Conservation (phyloP, 768 basidiomycete genomes). For the Podaxis sp. region DNA sequence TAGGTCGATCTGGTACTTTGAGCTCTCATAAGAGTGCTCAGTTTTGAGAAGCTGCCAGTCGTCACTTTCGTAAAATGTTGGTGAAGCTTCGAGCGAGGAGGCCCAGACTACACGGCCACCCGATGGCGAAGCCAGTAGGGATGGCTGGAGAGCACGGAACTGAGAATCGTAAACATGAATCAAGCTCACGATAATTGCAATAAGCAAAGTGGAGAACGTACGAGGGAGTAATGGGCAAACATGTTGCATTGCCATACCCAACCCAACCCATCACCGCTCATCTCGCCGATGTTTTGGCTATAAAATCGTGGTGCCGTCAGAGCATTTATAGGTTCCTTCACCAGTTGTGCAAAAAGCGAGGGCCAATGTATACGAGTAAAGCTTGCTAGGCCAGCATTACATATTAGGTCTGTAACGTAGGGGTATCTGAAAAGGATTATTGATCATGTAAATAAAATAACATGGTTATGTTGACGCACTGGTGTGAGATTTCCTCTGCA, state of each 20-base stretch:
- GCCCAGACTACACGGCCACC: slow-evolving; percentile 75
- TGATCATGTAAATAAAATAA: slow-evolving; percentile 1
- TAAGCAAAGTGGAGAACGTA: slow-evolving; percentile 32
- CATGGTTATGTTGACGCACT: slow-evolving; percentile 38
- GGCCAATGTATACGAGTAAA: slow-evolving; percentile 55
- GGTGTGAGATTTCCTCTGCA: slow-evolving; percentile 47
- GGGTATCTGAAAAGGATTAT: slow-evolving; percentile 50
- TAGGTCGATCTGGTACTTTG: slow-evolving; percentile 79
- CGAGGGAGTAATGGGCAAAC: slow-evolving; percentile 78
- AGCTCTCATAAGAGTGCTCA: slow-evolving; percentile 60
- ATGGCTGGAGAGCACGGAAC: slow-evolving; percentile 61
- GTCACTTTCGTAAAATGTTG: slow-evolving; percentile 50
- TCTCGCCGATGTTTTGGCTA: slow-evolving; percentile 54
- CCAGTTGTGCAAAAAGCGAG: slow-evolving; percentile 43
- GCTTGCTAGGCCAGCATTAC: slow-evolving; percentile 73
- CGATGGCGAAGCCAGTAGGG: slow-evolving; percentile 45
- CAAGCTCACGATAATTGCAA: not conserved
- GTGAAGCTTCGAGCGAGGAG: slow-evolving; percentile 65
- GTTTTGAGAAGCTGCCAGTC: slow-evolving; percentile 75
- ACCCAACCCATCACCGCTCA: slow-evolving; percentile 69
- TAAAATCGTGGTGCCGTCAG: slow-evolving; percentile 58
- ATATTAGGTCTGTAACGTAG: slow-evolving; percentile 78
- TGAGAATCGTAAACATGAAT: slow-evolving; percentile 24
- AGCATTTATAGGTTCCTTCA: slow-evolving; percentile 39
- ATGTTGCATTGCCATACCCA: slow-evolving; percentile 85